Percentiles rank a stretch among this genome's conserved stretches.
These are phyloP conservation scores for Hirschfeldia incana DNA, from an alignment of 345 rosid genomes.

Conservation along the genomic window DNA sequence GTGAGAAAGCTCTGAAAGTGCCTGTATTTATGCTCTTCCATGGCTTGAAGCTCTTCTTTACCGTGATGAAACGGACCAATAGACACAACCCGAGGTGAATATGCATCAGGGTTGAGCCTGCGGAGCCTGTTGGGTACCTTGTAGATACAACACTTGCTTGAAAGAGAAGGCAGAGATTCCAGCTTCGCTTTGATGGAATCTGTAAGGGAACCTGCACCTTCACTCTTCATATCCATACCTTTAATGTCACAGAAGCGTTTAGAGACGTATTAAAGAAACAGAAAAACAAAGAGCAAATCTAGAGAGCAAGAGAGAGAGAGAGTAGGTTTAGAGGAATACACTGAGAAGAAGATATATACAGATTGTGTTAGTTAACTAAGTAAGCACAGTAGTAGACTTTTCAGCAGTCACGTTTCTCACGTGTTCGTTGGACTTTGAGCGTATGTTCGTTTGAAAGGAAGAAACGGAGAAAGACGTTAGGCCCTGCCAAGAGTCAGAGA, in stretches of 20 bases:
- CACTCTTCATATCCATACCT: background rate
- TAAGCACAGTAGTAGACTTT: too few relatives aligned
- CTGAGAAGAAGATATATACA: too few relatives aligned
- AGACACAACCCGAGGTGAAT: constrained; percentile 16
- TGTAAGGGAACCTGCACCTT: constrained; percentile 1
- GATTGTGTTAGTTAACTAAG: too few relatives aligned
- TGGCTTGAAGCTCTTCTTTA: background rate
- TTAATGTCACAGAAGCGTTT: background rate
- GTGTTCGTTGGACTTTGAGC: too few relatives aligned
- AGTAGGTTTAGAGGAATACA: too few relatives aligned
- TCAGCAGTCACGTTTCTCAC: too few relatives aligned
- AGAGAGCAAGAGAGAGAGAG: too few relatives aligned
- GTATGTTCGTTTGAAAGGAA: too few relatives aligned
- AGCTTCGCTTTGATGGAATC: constrained; percentile 29
- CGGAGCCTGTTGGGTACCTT: constrained; percentile 33
- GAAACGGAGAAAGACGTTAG: too few relatives aligned
- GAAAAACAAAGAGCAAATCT: too few relatives aligned
- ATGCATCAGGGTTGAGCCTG: constrained; percentile 25
- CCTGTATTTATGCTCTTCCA: background rate
- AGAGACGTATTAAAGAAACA: too few relatives aligned
- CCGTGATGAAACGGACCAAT: background rate
- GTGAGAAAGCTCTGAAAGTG: background rate
- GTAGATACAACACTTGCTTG: constrained; percentile 27
- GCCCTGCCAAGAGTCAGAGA: too few relatives aligned
- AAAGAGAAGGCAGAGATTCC: constrained; percentile 20